These are phyloP conservation scores for Fusarium goolgardi DNA, from an alignment of 2,329 filamentous ascomycete genomes.

Conservation along the genomic window DNA sequence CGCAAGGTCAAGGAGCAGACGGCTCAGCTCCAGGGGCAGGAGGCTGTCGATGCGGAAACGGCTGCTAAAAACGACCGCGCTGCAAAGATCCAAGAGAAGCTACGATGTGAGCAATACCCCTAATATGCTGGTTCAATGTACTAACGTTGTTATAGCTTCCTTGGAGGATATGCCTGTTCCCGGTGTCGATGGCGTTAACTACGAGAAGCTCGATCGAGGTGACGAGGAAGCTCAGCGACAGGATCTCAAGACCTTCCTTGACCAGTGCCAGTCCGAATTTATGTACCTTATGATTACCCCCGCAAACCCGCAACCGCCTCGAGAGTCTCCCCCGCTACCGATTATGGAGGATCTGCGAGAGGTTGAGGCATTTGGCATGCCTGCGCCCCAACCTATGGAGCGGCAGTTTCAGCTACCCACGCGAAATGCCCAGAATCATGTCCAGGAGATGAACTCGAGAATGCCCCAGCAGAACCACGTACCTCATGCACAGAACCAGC, in stretches of 20 bases:
- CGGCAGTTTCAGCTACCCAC: constrained; percentile 55
- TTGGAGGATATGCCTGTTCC: constrained; percentile 57
- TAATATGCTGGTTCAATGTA: not conserved
- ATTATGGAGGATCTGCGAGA: constrained; percentile 70
- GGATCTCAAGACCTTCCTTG: constrained; percentile 70
- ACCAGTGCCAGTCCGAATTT: constrained; percentile 73
- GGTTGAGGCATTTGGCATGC: constrained; percentile 62
- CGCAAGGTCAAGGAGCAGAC: constrained; percentile 87
- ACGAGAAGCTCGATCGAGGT: constrained; percentile 54
- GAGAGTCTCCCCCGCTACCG: constrained; percentile 69
- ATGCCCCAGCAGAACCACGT: constrained; percentile 71
- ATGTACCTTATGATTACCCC: constrained; percentile 76
- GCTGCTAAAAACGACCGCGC: constrained; percentile 64
- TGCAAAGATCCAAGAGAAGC: constrained; percentile 66
- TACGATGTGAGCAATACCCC: constrained; percentile 59
- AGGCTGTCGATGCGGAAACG: constrained; percentile 53
- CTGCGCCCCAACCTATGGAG: constrained; percentile 56
- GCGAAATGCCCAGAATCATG: constrained; percentile 66
- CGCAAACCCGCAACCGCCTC: constrained; percentile 72
- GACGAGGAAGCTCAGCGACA: constrained; percentile 64
- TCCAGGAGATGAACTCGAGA: constrained; percentile 64
- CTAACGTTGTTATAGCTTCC: constrained; percentile 52
- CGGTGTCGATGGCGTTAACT: constrained; percentile 60
- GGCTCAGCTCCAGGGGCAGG: constrained; percentile 69
- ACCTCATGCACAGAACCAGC: constrained; percentile 59